A percentile compares a stretch with the other conserved stretches of the same genome.
Evolutionary conservation across 192 early-diverging fungal species (phyloP).

Genomic region (Kickxella alabastrina): DNA sequence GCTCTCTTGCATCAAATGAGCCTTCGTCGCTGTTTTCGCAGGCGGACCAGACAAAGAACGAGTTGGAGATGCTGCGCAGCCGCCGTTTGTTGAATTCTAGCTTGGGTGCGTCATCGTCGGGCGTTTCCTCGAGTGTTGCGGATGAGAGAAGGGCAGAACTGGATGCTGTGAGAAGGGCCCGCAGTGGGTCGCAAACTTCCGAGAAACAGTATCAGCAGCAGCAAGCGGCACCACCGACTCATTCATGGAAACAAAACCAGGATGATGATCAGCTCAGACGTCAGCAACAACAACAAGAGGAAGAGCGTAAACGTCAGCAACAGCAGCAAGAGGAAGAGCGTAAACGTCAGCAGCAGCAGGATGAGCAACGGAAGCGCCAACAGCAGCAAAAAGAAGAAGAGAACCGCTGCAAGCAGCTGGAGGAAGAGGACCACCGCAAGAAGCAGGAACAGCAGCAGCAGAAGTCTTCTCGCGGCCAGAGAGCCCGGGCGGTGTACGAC

Average conservation of each 20-base stretch:
- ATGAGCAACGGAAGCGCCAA: constrained; percentile 24
- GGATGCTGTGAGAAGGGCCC: constrained; percentile 32
- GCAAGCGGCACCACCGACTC: constrained; percentile 21
- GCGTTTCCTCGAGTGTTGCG: not conserved
- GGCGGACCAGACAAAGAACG: constrained; percentile 50
- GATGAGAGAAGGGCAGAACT: constrained; percentile 44
- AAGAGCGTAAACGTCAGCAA: constrained; percentile 15
- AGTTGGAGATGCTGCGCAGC: constrained; percentile 50
- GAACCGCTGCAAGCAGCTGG: constrained; percentile 12
- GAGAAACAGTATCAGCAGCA: constrained; percentile 11
- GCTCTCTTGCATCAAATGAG: constrained; percentile 21
- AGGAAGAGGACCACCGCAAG: constrained; percentile 37
- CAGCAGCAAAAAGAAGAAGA: constrained; percentile 34
- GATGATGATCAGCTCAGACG: constrained; percentile 18
- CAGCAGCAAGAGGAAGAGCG: constrained; percentile 21
- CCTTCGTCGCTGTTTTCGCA: constrained; percentile 35
- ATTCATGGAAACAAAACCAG: constrained; percentile 37
- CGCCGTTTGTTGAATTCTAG: constrained; percentile 37
- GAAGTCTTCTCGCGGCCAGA: constrained; percentile 14
- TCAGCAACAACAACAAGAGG: constrained; percentile 25
- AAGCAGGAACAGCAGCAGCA: constrained; percentile 22
- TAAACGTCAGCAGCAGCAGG: constrained; percentile 21
- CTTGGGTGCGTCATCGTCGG: constrained; percentile 19
- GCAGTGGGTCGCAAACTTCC: constrained; percentile 29
- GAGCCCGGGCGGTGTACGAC: constrained; percentile 64